Conservation (phyloP, 352 stramenopile genomes). For the Pythium phragmitis region DNA sequence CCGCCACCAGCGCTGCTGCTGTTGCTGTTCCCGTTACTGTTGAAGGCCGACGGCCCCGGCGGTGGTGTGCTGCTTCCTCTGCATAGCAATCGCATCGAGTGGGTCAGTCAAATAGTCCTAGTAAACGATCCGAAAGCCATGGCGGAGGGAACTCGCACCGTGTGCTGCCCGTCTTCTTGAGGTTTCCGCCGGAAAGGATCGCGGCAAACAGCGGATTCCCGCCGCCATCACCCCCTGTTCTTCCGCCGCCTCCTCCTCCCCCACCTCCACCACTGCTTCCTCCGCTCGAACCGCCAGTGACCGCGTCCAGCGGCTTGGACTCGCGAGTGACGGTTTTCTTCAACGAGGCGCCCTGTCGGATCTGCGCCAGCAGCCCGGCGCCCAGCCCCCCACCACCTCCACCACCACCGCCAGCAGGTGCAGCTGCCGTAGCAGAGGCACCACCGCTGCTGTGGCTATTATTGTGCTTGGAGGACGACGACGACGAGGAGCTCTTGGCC, state of each 20-base stretch:
- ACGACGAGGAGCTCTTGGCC: constrained; percentile 22
- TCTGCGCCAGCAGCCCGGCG: constrained; percentile 58
- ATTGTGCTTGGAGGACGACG: constrained; percentile 20
- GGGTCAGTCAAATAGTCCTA: no score
- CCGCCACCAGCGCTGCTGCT: constrained; percentile 31
- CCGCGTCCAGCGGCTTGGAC: constrained; percentile 52
- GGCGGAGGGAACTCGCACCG: constrained; percentile 22
- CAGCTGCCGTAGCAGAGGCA: constrained; percentile 1
- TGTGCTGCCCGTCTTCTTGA: constrained; percentile 49
- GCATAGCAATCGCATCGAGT: neutral
- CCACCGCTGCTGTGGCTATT: constrained; percentile 22
- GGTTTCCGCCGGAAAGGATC: constrained; percentile 67
- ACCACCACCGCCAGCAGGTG: constrained; percentile 31
- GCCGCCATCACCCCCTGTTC: constrained; percentile 30
- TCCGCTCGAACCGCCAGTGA: constrained; percentile 8
- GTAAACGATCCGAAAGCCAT: no score
- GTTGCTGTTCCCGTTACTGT: constrained; percentile 1
- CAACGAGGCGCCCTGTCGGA: constrained; percentile 63
- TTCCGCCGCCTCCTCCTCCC: constrained; percentile 19
- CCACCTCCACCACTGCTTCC: constrained; percentile 14
- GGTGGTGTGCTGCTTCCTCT: constrained; percentile 27
- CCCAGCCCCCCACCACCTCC: constrained; percentile 19
- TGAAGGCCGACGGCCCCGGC: constrained; percentile 19
- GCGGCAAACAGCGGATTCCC: constrained; percentile 67
- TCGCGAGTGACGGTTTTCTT: constrained; percentile 83